phyloP scores from a whole-genome alignment of 176 grass and related monocot species.

The Oryza meridionalis region DNA sequence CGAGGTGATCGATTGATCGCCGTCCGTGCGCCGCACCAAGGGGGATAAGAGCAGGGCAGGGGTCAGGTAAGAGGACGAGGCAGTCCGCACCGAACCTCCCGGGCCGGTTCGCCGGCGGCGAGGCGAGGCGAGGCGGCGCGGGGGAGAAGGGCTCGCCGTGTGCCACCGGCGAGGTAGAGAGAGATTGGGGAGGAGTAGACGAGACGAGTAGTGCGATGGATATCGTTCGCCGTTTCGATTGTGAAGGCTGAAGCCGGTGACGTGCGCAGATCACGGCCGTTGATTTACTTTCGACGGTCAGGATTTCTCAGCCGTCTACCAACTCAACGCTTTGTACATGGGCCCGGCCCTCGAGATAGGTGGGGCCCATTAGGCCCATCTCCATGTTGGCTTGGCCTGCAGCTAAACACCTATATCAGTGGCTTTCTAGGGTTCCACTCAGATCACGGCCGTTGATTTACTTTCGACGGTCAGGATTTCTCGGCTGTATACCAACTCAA shows the following conservation, averaged over 20 bases:
- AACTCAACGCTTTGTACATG: too few species aligned
- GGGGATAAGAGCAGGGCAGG: too few species aligned
- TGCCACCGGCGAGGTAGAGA: background rate
- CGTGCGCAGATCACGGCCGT: background rate
- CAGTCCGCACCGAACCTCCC: too few species aligned
- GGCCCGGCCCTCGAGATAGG: background rate
- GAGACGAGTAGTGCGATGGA: background rate
- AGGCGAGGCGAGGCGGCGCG: too few species aligned
- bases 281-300: background rate
- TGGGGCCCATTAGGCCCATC: background rate
- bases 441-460: background rate
- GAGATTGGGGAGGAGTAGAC: background rate
- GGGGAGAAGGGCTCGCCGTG: too few species aligned
- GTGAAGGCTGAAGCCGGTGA: background rate
- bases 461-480: background rate
- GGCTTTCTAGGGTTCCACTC: background rate
- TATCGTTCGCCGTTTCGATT: too few species aligned
- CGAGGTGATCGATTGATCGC: background rate
- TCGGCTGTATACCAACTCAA: too few species aligned
- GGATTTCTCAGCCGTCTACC: background rate
- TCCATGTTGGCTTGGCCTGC: background rate
- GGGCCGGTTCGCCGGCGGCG: too few species aligned
- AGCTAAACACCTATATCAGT: background rate
- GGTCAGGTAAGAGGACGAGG: too few species aligned
- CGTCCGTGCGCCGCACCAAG: too few species aligned